These are phyloP conservation scores for Tetradesmus obliquus DNA, from an alignment of 139 green algal genomes.

Conservation along the genomic window DNA sequence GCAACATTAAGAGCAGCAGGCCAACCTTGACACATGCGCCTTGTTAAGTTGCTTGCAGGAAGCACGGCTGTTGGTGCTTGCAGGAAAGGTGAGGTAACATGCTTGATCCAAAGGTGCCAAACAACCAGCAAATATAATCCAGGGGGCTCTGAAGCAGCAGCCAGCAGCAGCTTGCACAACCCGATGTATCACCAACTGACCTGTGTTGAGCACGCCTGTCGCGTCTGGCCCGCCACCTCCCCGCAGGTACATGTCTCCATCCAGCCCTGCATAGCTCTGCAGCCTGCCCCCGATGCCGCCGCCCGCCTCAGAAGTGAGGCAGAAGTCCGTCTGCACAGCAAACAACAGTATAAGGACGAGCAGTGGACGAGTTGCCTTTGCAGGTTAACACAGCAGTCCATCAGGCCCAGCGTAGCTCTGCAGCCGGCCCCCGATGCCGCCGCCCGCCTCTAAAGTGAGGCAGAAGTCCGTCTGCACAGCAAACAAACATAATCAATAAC, in stretches of 20 bases:
- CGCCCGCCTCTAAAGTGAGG: constrained; percentile 73
- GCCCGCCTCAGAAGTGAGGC: constrained; percentile 74
- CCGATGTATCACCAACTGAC: too few relatives aligned
- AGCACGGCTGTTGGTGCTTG: too few relatives aligned
- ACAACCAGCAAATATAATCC: too few relatives aligned
- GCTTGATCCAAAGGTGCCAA: too few relatives aligned
- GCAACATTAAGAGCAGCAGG: too few relatives aligned
- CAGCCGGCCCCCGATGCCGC: constrained; percentile 62
- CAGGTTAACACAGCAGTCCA: constrained; percentile 25
- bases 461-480: constrained; percentile 75
- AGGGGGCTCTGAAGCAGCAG: too few relatives aligned
- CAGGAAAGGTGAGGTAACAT: too few relatives aligned
- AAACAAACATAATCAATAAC: too few relatives aligned
- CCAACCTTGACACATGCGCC: too few relatives aligned
- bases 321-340: constrained; percentile 73
- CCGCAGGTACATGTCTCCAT: constrained; percentile 69
- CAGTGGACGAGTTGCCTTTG: background rate
- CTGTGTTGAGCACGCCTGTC: constrained; percentile 76
- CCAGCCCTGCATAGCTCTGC: constrained; percentile 69
- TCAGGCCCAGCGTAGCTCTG: constrained; percentile 73
- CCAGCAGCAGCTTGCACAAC: too few relatives aligned
- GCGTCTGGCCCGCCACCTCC: background rate
- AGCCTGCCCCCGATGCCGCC: constrained; percentile 62
- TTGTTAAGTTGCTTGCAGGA: too few relatives aligned
- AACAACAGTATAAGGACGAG: background rate